phyloP scores from a whole-genome alignment of 192 early-diverging fungal genomes.

The Fimicolochytrium jonesii region DNA sequence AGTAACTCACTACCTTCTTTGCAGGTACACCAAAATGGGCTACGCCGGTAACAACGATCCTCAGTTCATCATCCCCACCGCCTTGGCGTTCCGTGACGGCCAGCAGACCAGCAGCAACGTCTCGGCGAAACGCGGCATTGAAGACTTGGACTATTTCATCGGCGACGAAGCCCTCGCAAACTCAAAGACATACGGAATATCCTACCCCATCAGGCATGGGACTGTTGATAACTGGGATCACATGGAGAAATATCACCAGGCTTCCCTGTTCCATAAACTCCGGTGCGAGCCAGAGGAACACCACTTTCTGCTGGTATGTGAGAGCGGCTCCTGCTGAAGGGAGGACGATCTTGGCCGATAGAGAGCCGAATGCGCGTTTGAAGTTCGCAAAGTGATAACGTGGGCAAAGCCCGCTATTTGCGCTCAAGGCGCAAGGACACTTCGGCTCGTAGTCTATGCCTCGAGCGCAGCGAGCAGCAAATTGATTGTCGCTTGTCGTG shows the following conservation, averaged over 20 bases:
- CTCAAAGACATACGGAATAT: slow-evolving; percentile 81
- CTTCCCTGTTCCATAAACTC: slow-evolving; percentile 96
- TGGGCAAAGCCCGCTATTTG: no score
- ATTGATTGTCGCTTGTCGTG: background rate
- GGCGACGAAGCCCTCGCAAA: slow-evolving; percentile 92
- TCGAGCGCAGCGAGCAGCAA: no score
- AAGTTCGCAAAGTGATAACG: no score
- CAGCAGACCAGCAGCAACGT: slow-evolving; percentile 59
- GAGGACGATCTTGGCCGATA: no score
- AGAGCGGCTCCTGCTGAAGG: no score
- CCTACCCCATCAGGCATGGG: slow-evolving; percentile 94
- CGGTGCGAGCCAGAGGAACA: slow-evolving; percentile 99
- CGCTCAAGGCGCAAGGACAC: no score
- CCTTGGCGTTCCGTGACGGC: slow-evolving; percentile 76
- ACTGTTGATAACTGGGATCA: slow-evolving; percentile 99
- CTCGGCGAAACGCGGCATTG: slow-evolving; percentile 92
- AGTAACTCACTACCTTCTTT: background rate
- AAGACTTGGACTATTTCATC: slow-evolving; percentile 96
- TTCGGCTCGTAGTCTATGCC: no score
- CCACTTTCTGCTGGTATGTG: slow-evolving; percentile 86
- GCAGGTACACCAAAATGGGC: slow-evolving; percentile 93
- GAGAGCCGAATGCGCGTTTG: no score
- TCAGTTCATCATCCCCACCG: slow-evolving; percentile 96
- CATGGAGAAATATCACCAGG: slow-evolving; percentile 99
- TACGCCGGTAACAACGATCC: slow-evolving; percentile 97